These are phyloP conservation scores for Fraxinus quadrangulata DNA, from an alignment of 257 asterid species.

Conservation along the genomic window DNA sequence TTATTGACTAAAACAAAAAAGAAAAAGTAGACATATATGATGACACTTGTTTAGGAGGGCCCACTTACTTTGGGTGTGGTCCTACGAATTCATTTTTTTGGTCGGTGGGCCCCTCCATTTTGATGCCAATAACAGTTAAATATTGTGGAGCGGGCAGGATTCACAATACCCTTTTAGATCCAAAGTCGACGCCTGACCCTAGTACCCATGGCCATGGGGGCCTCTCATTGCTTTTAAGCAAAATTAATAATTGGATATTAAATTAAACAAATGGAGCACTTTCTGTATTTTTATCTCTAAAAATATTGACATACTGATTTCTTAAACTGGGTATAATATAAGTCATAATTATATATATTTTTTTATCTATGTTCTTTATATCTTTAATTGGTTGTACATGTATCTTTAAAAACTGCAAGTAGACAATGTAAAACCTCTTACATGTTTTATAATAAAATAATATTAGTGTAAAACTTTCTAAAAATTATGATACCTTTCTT, in stretches of 20 bases:
- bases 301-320: neutral
- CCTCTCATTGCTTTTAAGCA: neutral
- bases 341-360: too few relatives aligned
- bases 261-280: neutral
- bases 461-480: too few relatives aligned
- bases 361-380: too few relatives aligned
- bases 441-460: too few relatives aligned
- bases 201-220: neutral
- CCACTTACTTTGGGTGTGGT: constrained; percentile 32
- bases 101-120: constrained; percentile 44
- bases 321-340: too few relatives aligned
- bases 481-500: too few relatives aligned
- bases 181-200: constrained; percentile 42
- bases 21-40: constrained; percentile 50
- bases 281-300: neutral
- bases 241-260: neutral
- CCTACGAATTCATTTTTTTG: constrained; percentile 38
- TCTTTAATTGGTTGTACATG: too few relatives aligned
- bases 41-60: constrained; percentile 50
- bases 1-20: constrained; percentile 40
- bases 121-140: constrained; percentile 31
- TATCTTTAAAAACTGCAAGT: too few relatives aligned
- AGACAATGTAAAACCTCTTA: too few relatives aligned
- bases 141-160: constrained; percentile 38
- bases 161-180: constrained; percentile 58